Conservation (phyloP, 495 filamentous ascomycete species). For the Penicillium samsonianum region DNA sequence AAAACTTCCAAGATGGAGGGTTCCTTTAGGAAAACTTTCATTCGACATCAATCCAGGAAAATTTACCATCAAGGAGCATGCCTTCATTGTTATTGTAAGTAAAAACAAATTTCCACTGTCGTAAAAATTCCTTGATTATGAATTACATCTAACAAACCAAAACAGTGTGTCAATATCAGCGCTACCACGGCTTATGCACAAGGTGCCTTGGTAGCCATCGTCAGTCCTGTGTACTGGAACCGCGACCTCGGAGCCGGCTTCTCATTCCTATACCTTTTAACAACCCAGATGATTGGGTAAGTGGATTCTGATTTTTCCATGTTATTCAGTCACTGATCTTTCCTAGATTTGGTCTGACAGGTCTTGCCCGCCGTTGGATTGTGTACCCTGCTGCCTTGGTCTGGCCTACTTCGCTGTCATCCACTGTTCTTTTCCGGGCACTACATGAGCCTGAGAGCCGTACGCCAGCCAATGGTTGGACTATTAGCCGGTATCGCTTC, state of each 20-base stretch:
- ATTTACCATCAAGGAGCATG: constrained; percentile 72
- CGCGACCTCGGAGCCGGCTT: constrained; percentile 64
- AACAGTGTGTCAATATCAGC: constrained; percentile 35
- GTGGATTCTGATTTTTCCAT: neutral
- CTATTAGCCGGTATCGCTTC: constrained; percentile 57
- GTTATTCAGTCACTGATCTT: neutral
- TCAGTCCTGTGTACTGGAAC: constrained; percentile 54
- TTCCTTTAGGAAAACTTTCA: constrained; percentile 57
- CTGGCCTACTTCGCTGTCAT: constrained; percentile 36
- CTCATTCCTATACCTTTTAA: constrained; percentile 60
- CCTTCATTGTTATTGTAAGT: constrained; percentile 65
- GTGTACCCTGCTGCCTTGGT: constrained; percentile 50
- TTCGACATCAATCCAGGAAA: constrained; percentile 58
- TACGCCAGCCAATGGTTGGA: constrained; percentile 53
- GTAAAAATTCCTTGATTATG: neutral
- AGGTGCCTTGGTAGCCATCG: constrained; percentile 60
- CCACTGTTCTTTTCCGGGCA: constrained; percentile 40
- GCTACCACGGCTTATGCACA: constrained; percentile 55
- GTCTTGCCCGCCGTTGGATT: constrained; percentile 61
- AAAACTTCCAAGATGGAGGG: constrained; percentile 58
- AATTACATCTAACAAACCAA: neutral
- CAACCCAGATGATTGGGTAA: constrained; percentile 66
- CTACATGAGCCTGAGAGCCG: constrained; percentile 45
- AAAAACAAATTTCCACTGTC: constrained; percentile 15
- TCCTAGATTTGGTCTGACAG: constrained; percentile 55